phyloP scores from a whole-genome alignment of 495 filamentous ascomycete species.

The Penicillium canariense region DNA sequence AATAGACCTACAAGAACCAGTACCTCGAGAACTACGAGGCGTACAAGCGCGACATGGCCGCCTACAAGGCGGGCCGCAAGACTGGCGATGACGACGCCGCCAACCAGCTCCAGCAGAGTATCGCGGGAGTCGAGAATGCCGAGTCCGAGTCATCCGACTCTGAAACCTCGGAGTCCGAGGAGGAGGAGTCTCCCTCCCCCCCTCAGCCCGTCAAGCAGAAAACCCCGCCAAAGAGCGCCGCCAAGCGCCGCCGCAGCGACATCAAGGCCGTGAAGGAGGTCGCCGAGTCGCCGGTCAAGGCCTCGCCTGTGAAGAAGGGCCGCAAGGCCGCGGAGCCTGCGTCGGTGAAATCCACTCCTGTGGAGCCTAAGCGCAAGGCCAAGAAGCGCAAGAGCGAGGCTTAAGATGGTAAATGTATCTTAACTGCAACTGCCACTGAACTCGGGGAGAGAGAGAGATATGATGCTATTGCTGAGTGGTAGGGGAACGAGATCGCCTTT shows the following conservation, averaged over 20 bases:
- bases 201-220: slow-evolving; percentile 51
- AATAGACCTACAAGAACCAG: slow-evolving; percentile 68
- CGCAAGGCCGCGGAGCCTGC: slow-evolving; percentile 42
- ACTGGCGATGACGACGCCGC: slow-evolving; percentile 47
- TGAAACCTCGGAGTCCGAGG: slow-evolving; percentile 34
- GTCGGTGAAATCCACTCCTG: slow-evolving; percentile 51
- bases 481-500: neutral
- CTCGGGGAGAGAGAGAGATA: neutral
- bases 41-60: slow-evolving; percentile 65
- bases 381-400: slow-evolving; percentile 69
- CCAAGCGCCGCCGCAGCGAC: slow-evolving; percentile 48
- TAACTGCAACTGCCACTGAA: neutral
- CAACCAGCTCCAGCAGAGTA: slow-evolving; percentile 55
- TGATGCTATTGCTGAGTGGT: neutral
- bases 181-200: slow-evolving; percentile 44
- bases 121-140: slow-evolving; percentile 46
- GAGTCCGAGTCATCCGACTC: slow-evolving; percentile 33
- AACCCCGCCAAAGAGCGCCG: slow-evolving; percentile 49
- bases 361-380: slow-evolving; percentile 47
- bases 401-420: slow-evolving; percentile 15
- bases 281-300: slow-evolving; percentile 30
- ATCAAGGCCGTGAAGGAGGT: slow-evolving; percentile 44
- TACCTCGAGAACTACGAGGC: slow-evolving; percentile 75
- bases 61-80: slow-evolving; percentile 58
- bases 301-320: slow-evolving; percentile 40